These are phyloP conservation scores for Misopates orontium DNA, from an alignment of 257 asterid genomes.

Conservation along the genomic window DNA sequence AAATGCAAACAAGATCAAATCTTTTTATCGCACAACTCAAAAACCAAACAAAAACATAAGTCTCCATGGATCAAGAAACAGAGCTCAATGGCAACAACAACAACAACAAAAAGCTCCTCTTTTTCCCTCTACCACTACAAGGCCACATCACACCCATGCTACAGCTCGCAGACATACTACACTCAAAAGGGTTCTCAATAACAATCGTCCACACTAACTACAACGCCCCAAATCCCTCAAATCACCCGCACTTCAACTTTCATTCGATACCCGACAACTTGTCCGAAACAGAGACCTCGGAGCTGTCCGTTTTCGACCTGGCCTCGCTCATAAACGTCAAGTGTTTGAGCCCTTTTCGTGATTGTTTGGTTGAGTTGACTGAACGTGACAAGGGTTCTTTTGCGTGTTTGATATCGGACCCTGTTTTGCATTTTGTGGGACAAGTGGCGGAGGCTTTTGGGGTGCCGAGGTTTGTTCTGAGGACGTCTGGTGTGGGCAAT, in stretches of 20 bases:
- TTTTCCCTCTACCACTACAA: constrained; percentile 41
- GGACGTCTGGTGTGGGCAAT: constrained; percentile 25
- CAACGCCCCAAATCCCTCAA: constrained; percentile 43
- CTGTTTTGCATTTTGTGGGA: constrained; percentile 17
- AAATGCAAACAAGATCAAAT: too few species aligned
- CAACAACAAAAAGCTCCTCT: constrained; percentile 24
- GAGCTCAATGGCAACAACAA: too few species aligned
- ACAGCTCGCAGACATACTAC: constrained; percentile 49
- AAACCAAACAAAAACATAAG: too few species aligned
- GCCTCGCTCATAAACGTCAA: constrained; percentile 19
- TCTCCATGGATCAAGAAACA: too few species aligned
- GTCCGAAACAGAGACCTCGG: constrained; percentile 16
- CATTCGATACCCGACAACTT: constrained; percentile 26
- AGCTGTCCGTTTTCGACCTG: constrained; percentile 3
- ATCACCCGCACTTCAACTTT: constrained; percentile 43
- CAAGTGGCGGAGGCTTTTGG: constrained; percentile 32
- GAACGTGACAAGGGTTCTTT: background rate
- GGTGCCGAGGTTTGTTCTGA: constrained; percentile 41
- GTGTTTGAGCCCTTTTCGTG: constrained; percentile 22
- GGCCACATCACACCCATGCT: constrained; percentile 60
- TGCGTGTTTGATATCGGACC: constrained; percentile 25
- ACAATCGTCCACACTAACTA: constrained; percentile 39
- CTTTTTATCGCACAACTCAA: too few species aligned
- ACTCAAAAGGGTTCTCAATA: constrained; percentile 40
- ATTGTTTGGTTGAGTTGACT: background rate